Percentiles rank a stretch among this genome's conserved stretches.
phyloP scores from a whole-genome alignment of 768 basidiomycete genomes.

The Suillus cothurnatus region DNA sequence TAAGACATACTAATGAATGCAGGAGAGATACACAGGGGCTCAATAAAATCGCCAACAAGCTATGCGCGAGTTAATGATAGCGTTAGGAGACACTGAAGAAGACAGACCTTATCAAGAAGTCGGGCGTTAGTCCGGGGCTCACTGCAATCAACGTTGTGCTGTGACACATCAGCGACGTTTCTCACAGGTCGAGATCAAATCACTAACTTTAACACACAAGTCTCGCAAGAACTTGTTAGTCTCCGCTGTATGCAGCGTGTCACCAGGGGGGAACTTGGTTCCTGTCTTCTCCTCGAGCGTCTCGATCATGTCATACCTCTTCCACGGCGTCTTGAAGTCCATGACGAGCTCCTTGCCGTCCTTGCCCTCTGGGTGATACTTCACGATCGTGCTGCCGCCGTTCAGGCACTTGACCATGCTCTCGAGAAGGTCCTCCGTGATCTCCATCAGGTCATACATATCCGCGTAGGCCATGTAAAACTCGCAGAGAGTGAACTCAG shows the following conservation, averaged over 20 bases:
- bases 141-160: slow-evolving; percentile 96
- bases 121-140: slow-evolving; percentile 96
- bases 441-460: slow-evolving; percentile 98
- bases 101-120: slow-evolving; percentile 84
- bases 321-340: slow-evolving; percentile 95
- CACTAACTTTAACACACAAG: slow-evolving; percentile 75
- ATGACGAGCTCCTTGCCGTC: slow-evolving; percentile 74
- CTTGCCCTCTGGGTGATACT: slow-evolving; percentile 94
- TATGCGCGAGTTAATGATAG: slow-evolving; percentile 27
- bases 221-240: slow-evolving; percentile 88
- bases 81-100: background rate
- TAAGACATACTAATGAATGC: slow-evolving; percentile 79
- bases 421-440: slow-evolving; percentile 89
- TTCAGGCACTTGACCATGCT: slow-evolving; percentile 89
- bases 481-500: slow-evolving; percentile 99
- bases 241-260: slow-evolving; percentile 83
- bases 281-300: slow-evolving; percentile 93
- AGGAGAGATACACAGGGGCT: slow-evolving; percentile 94
- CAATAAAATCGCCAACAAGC: slow-evolving; percentile 98
- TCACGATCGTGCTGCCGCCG: slow-evolving; percentile 75
- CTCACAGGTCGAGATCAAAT: background rate
- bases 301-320: slow-evolving; percentile 97
- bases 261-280: slow-evolving; percentile 91
- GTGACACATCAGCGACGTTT: slow-evolving; percentile 3
- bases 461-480: slow-evolving; percentile 99